A percentile compares a stretch with the other conserved stretches of the same genome.
These are phyloP conservation scores for Calonectria ilicicola DNA, from an alignment of 2,329 filamentous ascomycete species.

Conservation along the genomic window DNA sequence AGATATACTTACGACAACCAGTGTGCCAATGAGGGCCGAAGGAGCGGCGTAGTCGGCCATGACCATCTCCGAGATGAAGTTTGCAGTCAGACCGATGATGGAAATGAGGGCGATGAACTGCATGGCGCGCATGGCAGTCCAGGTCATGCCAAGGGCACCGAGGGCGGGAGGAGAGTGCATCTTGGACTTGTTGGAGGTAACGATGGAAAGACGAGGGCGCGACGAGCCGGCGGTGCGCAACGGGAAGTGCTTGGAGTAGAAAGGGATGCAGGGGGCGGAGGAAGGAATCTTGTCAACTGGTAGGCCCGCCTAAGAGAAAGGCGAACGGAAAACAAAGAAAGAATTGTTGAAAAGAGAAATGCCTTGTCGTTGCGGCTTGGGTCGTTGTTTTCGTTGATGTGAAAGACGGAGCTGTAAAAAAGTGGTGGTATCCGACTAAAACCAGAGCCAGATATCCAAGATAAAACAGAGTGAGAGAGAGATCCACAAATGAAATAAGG, in stretches of 20 bases:
- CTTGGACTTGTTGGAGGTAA: slow-evolving; percentile 48
- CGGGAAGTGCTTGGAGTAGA: slow-evolving; percentile 56
- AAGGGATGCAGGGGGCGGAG: slow-evolving; percentile 48
- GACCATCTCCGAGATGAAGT: slow-evolving; percentile 85
- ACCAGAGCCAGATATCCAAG: slow-evolving; percentile 27
- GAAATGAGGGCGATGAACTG: slow-evolving; percentile 79
- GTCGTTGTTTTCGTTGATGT: slow-evolving; percentile 1
- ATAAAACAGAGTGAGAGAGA: slow-evolving; percentile 12
- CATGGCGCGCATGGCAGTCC: slow-evolving; percentile 78
- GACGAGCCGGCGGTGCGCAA: slow-evolving; percentile 54
- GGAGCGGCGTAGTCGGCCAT: slow-evolving; percentile 74
- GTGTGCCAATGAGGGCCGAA: slow-evolving; percentile 79
- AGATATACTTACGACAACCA: slow-evolving; percentile 76
- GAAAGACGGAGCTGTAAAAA: background rate
- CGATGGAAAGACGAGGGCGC: slow-evolving; percentile 57
- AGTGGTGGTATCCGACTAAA: slow-evolving; percentile 38
- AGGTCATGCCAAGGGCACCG: slow-evolving; percentile 82
- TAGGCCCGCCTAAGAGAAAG: slow-evolving; percentile 33
- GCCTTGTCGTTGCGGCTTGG: slow-evolving; percentile 19
- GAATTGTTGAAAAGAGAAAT: slow-evolving; percentile 14
- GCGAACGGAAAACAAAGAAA: slow-evolving; percentile 27
- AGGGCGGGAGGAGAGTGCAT: slow-evolving; percentile 65
- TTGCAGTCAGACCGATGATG: slow-evolving; percentile 83
- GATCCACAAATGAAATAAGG: slow-evolving; percentile 25
- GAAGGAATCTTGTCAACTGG: slow-evolving; percentile 48